Conservation (phyloP, 768 basidiomycete genomes). For the Kwoniella mangroviensis region DNA sequence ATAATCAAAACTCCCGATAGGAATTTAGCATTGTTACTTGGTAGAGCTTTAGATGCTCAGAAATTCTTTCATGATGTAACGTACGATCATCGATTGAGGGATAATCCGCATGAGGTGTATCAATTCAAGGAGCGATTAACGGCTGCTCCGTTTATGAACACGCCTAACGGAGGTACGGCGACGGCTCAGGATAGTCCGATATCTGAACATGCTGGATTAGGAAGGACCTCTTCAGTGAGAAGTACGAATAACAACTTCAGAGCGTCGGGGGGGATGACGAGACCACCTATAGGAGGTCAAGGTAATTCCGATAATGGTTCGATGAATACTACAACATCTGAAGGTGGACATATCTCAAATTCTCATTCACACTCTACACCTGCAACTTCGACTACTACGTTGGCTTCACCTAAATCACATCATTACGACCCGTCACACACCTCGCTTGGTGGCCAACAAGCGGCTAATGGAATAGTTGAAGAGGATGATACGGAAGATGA, state of each 20-base stretch:
- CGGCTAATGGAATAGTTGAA: conserved; percentile 28
- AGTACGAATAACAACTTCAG: conserved; percentile 20
- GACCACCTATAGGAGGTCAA: conserved; percentile 13
- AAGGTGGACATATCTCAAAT: conserved; percentile 20
- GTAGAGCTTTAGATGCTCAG: conserved; percentile 92
- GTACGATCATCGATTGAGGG: conserved; percentile 92
- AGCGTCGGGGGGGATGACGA: not conserved
- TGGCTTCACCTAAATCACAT: conserved; percentile 35
- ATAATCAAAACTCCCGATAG: conserved; percentile 98
- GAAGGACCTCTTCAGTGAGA: conserved; percentile 25
- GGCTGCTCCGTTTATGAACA: conserved; percentile 75
- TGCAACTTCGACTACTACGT: conserved; percentile 46
- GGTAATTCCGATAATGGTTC: conserved; percentile 32
- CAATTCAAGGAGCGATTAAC: conserved; percentile 80
- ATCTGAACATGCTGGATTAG: conserved; percentile 41
- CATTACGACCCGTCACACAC: not conserved
- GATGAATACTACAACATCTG: conserved; percentile 37
- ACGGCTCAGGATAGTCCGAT: conserved; percentile 46
- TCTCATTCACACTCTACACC: conserved; percentile 40
- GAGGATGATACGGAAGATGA: conserved; percentile 53
- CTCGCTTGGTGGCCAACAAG: not conserved
- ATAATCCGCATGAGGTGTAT: conserved; percentile 85
- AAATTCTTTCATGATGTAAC: conserved; percentile 99
- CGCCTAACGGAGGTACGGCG: conserved; percentile 53
- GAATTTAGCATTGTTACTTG: conserved; percentile 91